Percentiles rank a stretch among this genome's conserved stretches.
phyloP scores from a whole-genome alignment of 495 filamentous ascomycete species.

The Evernia prunastri region DNA sequence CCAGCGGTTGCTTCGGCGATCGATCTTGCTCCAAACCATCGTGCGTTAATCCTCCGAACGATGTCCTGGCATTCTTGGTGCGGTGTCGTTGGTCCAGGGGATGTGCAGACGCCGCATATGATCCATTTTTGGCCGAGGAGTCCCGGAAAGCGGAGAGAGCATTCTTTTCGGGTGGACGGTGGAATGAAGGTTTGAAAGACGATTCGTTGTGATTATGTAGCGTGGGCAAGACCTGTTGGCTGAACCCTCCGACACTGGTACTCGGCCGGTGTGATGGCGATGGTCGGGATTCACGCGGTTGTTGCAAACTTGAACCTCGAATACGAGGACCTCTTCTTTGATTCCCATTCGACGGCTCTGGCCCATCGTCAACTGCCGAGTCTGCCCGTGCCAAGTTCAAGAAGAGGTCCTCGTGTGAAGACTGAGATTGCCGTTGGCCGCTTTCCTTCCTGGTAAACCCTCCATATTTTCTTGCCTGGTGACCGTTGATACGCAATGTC shows the following conservation, averaged over 20 bases:
- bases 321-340: constrained; percentile 26
- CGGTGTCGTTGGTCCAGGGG: constrained; percentile 44
- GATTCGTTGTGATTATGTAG: constrained; percentile 8
- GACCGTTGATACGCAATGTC: constrained; percentile 33
- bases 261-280: constrained; percentile 38
- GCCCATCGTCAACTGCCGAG: constrained; percentile 40
- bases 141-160: constrained; percentile 19
- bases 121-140: constrained; percentile 32
- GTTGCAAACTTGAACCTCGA: constrained; percentile 26
- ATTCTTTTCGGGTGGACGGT: constrained; percentile 9
- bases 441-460: constrained; percentile 24
- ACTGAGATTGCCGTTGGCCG: constrained; percentile 30
- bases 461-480: constrained; percentile 27
- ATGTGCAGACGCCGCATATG: constrained; percentile 43
- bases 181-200: constrained; percentile 17
- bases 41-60: constrained; percentile 40
- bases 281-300: constrained; percentile 31
- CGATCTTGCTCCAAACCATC: constrained; percentile 39
- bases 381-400: constrained; percentile 55
- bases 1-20: constrained; percentile 40
- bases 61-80: constrained; percentile 38
- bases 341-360: constrained; percentile 41
- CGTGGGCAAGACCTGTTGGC: constrained; percentile 6
- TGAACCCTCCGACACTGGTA: constrained; percentile 25
- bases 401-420: constrained; percentile 55